These are phyloP conservation scores for Penicillium malachiteum DNA, from an alignment of 495 filamentous ascomycete species.

Conservation along the genomic window DNA sequence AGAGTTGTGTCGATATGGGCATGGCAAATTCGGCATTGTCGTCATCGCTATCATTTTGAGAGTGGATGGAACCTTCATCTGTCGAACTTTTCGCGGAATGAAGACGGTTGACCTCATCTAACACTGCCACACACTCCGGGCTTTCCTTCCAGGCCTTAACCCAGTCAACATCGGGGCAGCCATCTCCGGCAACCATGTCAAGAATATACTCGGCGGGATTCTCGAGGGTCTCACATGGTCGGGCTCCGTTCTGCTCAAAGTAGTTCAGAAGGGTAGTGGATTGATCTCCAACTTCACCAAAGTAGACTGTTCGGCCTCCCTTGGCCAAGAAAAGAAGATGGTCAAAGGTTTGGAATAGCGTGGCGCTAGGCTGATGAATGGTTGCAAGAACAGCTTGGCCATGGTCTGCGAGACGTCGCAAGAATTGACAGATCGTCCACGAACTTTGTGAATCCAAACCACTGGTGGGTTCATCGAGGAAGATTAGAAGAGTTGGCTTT, in stretches of 20 bases:
- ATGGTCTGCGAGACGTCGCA: conserved; percentile 77
- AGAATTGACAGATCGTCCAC: conserved; percentile 76
- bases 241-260: conserved; percentile 72
- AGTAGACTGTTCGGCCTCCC: conserved; percentile 82
- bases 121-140: conserved; percentile 61
- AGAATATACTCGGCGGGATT: conserved; percentile 92
- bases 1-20: conserved; percentile 49
- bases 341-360: conserved; percentile 90
- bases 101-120: conserved; percentile 63
- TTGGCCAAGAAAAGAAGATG: conserved; percentile 77
- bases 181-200: conserved; percentile 59
- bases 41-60: conserved; percentile 8
- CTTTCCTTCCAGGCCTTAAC: conserved; percentile 69
- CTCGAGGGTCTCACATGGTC: conserved; percentile 64
- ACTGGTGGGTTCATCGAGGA: conserved; percentile 90
- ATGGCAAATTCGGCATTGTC: conserved; percentile 48
- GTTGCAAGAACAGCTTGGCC: conserved; percentile 89
- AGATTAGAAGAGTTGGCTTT: conserved; percentile 79
- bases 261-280: conserved; percentile 66
- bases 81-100: conserved; percentile 39
- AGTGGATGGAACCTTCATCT: conserved; percentile 4
- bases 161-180: conserved; percentile 78
- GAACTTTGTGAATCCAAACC: conserved; percentile 83
- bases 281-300: conserved; percentile 78
- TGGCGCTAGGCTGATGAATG: conserved; percentile 89